phyloP scores from a whole-genome alignment of 2,329 filamentous ascomycete genomes.

The Aureobasidium sp. region DNA sequence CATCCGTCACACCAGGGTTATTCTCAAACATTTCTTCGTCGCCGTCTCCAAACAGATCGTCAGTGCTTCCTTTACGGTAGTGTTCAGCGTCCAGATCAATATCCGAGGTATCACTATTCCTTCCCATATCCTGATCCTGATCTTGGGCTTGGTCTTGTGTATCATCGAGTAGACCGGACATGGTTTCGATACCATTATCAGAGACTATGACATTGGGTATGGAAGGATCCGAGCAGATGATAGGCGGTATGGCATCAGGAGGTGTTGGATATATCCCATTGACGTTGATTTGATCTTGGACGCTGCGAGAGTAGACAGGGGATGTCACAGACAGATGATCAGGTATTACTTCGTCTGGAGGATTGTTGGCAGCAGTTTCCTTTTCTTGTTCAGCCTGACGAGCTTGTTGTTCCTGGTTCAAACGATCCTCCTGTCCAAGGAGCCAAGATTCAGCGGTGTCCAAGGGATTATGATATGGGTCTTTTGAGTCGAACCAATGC shows the following conservation, averaged over 20 bases:
- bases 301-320: conserved; percentile 17
- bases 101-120: conserved; percentile 38
- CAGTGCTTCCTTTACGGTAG: conserved; percentile 36
- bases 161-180: not conserved
- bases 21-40: conserved; percentile 63
- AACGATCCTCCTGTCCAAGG: conserved; percentile 13
- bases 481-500: conserved; percentile 4
- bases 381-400: conserved; percentile 39
- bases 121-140: not conserved
- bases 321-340: conserved; percentile 37
- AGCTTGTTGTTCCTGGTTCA: conserved; percentile 34
- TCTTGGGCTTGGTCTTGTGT: not conserved
- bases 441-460: conserved; percentile 15
- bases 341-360: not conserved
- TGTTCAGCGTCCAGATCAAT: conserved; percentile 42
- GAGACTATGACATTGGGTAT: conserved; percentile 28
- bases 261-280: conserved; percentile 63
- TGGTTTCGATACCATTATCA: conserved; percentile 19
- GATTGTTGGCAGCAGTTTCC: conserved; percentile 23
- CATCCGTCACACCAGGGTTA: conserved; percentile 67
- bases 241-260: conserved; percentile 53
- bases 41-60: conserved; percentile 61
- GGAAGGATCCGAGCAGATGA: conserved; percentile 19
- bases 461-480: conserved; percentile 15
- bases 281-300: conserved; percentile 33